phyloP scores from a whole-genome alignment of 768 basidiomycete species.

The Boletales sp. region DNA sequence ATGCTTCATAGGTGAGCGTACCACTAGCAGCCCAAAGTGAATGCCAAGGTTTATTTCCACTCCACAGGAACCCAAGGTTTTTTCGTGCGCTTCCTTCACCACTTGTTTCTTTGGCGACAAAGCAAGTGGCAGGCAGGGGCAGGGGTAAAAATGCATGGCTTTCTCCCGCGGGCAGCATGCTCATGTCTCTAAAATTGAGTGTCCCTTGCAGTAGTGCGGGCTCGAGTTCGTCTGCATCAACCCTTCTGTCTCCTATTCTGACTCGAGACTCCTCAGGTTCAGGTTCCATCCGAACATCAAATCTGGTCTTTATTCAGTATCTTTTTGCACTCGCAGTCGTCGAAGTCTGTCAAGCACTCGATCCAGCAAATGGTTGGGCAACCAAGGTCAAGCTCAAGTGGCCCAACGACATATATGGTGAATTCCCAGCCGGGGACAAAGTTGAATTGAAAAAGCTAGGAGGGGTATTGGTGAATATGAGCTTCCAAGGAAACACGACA shows the following conservation, averaged over 20 bases:
- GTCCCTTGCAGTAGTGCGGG: slow-evolving; percentile 15
- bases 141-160: slow-evolving; percentile 90
- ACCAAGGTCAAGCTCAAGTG: slow-evolving; percentile 79
- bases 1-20: slow-evolving; percentile 81
- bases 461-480: slow-evolving; percentile 88
- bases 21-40: background rate
- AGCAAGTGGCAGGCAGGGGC: slow-evolving; percentile 85
- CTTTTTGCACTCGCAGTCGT: slow-evolving; percentile 87
- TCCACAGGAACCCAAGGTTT: slow-evolving; percentile 67
- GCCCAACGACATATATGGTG: slow-evolving; percentile 94
- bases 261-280: background rate
- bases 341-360: slow-evolving; percentile 64
- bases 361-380: slow-evolving; percentile 46
- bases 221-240: slow-evolving; percentile 4
- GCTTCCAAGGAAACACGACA: slow-evolving; percentile 66
- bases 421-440: slow-evolving; percentile 40
- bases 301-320: slow-evolving; percentile 92
- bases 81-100: slow-evolving; percentile 70
- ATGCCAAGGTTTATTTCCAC: background rate
- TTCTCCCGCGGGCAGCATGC: slow-evolving; percentile 85
- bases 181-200: slow-evolving; percentile 42
- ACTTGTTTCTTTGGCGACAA: slow-evolving; percentile 77
- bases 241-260: background rate
- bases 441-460: slow-evolving; percentile 75
- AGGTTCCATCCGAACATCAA: slow-evolving; percentile 34